These are phyloP conservation scores for Kwoniella mangroviensis DNA, from an alignment of 768 basidiomycete species.

Conservation along the genomic window DNA sequence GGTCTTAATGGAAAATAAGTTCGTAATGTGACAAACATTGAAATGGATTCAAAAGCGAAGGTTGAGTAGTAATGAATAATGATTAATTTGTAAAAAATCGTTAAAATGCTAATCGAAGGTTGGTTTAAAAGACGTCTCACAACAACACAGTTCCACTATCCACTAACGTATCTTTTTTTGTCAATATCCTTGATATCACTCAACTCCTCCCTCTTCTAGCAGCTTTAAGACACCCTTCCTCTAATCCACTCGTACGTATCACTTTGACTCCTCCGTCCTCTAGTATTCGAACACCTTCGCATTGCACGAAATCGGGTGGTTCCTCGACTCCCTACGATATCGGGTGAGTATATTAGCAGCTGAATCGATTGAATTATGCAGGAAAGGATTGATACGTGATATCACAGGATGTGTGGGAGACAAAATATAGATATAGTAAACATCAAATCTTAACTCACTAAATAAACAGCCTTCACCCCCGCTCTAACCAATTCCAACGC, in stretches of 20 bases:
- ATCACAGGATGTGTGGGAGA: neutral
- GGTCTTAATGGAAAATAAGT: neutral
- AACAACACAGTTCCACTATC: neutral
- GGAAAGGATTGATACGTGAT: too few relatives aligned
- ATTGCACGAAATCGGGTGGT: slow-evolving; percentile 90
- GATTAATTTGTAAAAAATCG: neutral
- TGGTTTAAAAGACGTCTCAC: neutral
- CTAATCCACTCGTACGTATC: slow-evolving; percentile 62
- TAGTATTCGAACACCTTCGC: slow-evolving; percentile 75
- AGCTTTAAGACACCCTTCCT: slow-evolving; percentile 76
- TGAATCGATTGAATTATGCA: too few relatives aligned
- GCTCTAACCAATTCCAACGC: slow-evolving; percentile 79
- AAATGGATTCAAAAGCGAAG: neutral
- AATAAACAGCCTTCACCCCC: slow-evolving; percentile 72
- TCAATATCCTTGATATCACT: neutral
- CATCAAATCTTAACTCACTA: slow-evolving; percentile 57
- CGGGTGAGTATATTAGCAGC: neutral
- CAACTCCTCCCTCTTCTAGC: slow-evolving; percentile 66
- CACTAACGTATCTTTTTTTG: neutral
- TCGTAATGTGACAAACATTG: neutral
- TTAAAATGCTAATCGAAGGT: neutral
- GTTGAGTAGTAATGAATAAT: neutral
- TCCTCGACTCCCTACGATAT: slow-evolving; percentile 71
- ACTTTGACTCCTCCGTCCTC: slow-evolving; percentile 56
- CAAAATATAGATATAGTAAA: neutral